Conservation (phyloP, 2,329 filamentous ascomycete species). For the Aspergillus sp. region DNA sequence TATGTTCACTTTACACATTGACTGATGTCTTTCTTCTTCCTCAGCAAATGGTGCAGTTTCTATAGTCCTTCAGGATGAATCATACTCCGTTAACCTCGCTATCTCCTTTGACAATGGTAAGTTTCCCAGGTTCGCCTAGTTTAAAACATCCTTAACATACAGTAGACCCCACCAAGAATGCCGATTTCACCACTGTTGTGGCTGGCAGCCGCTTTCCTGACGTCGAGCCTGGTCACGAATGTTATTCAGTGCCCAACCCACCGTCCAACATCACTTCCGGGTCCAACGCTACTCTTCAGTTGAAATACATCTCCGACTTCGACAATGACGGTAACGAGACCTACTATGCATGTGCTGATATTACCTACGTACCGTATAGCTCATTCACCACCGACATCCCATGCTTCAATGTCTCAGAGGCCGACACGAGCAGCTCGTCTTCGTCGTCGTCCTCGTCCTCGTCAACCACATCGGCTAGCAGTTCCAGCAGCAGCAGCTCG, state of each 20-base stretch:
- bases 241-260: slow-evolving; percentile 45
- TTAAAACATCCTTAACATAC: background rate
- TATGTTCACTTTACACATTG: no score
- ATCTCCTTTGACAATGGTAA: slow-evolving; percentile 57
- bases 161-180: slow-evolving; percentile 43
- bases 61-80: slow-evolving; percentile 60
- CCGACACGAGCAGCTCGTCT: slow-evolving; percentile 24
- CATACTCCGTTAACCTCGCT: slow-evolving; percentile 56
- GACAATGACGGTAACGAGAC: slow-evolving; percentile 46
- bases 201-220: slow-evolving; percentile 38
- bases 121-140: slow-evolving; percentile 12
- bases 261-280: slow-evolving; percentile 37
- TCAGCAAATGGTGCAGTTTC: slow-evolving; percentile 58
- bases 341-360: slow-evolving; percentile 52
- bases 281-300: slow-evolving; percentile 50
- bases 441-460: slow-evolving; percentile 19
- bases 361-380: slow-evolving; percentile 46
- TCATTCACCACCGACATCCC: slow-evolving; percentile 46
- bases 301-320: slow-evolving; percentile 47
- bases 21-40: background rate
- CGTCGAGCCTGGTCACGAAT: slow-evolving; percentile 48
- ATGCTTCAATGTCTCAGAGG: slow-evolving; percentile 52
- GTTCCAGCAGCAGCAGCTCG: slow-evolving; percentile 16
- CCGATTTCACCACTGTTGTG: slow-evolving; percentile 43
- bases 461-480: slow-evolving; percentile 21